Evolutionary conservation across 73 alveolate species (phyloP).

Genomic region (Tetrahymena malaccensis): DNA sequence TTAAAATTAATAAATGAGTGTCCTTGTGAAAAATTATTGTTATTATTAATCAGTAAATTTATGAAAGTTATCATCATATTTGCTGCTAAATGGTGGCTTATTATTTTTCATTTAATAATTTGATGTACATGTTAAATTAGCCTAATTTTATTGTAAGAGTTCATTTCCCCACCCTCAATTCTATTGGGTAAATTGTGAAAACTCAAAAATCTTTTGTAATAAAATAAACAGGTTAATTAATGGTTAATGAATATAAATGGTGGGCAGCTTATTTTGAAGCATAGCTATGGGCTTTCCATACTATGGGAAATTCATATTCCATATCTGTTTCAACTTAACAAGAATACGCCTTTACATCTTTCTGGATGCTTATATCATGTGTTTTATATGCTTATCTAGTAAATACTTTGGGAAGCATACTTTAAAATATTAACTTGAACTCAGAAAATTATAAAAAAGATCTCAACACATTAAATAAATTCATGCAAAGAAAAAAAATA

Average conservation of each 20-base stretch:
- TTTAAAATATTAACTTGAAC: background rate
- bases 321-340: background rate
- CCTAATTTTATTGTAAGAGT: too few species aligned
- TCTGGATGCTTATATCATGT: background rate
- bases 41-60: too few species aligned
- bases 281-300: background rate
- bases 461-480: background rate
- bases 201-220: too few species aligned
- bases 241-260: background rate
- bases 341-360: background rate
- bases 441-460: background rate
- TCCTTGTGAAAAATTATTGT: too few species aligned
- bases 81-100: too few species aligned
- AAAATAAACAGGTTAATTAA: background rate
- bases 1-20: too few species aligned
- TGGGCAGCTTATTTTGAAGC: background rate
- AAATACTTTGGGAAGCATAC: background rate
- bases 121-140: too few species aligned
- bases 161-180: too few species aligned
- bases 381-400: background rate
- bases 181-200: too few species aligned
- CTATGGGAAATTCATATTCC: background rate
- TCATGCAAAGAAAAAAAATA: background rate
- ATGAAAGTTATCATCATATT: too few species aligned
- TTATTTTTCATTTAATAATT: too few species aligned